phyloP scores from a whole-genome alignment of 257 asterid species.

The Scutellaria galericulata region DNA sequence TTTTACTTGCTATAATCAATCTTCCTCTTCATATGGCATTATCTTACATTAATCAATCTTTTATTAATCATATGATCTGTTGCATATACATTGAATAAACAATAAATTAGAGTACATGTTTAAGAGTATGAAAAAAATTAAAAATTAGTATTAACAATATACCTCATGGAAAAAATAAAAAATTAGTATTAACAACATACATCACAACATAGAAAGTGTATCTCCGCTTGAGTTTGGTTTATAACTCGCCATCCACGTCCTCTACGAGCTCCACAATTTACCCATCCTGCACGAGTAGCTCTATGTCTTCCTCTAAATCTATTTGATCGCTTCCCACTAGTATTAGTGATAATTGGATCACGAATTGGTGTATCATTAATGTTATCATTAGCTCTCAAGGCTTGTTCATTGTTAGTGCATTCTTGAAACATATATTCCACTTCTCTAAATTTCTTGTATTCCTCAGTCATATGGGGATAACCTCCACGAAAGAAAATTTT shows the following conservation, averaged over 20 bases:
- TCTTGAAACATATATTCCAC: not conserved
- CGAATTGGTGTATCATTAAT: not conserved
- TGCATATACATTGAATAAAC: too few relatives aligned
- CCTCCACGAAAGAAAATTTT: not conserved
- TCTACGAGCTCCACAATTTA: not conserved
- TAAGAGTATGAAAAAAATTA: too few relatives aligned
- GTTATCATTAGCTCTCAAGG: not conserved
- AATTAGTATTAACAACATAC: too few relatives aligned
- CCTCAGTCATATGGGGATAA: not conserved
- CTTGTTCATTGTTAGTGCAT: not conserved
- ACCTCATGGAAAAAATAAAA: too few relatives aligned
- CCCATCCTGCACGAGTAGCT: not conserved
- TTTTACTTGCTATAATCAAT: too few relatives aligned
- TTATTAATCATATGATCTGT: too few relatives aligned
- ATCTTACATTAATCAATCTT: too few relatives aligned
- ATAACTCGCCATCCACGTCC: not conserved
- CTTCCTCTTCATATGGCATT: too few relatives aligned
- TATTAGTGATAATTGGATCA: not conserved
- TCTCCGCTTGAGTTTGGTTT: too few relatives aligned
- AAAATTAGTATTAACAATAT: too few relatives aligned
- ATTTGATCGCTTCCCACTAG: not conserved
- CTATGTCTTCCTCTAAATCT: constrained; percentile 1
- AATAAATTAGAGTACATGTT: too few relatives aligned
- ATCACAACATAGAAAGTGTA: too few relatives aligned
- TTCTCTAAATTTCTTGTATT: not conserved